Percentiles rank a stretch among this genome's conserved stretches.
These are phyloP conservation scores for Cryptosporidium meleagridis DNA, from an alignment of 169 alveolate genomes.

Conservation along the genomic window DNA sequence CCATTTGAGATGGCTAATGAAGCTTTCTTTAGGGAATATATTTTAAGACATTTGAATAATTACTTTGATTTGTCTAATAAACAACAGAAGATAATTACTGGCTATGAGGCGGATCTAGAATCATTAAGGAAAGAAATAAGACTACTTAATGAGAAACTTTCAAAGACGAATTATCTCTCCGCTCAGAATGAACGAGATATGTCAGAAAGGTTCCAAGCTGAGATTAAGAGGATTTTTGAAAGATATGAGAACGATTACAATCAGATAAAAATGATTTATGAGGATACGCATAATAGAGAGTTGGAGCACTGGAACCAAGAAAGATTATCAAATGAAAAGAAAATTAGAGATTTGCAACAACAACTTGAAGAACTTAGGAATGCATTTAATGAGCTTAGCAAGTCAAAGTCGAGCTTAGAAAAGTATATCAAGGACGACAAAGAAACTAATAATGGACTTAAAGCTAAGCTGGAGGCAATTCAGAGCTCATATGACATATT, in stretches of 20 bases:
- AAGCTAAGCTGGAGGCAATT: constrained; percentile 30
- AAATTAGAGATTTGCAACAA: constrained; percentile 17
- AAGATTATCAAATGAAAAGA: constrained; percentile 19
- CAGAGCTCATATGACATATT: constrained; percentile 11
- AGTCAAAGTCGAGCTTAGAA: constrained; percentile 44
- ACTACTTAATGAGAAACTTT: constrained; percentile 8
- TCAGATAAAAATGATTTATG: constrained; percentile 27
- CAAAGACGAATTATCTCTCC: constrained; percentile 27
- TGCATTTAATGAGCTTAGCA: constrained; percentile 9
- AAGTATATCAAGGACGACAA: constrained; percentile 18
- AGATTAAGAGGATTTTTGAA: constrained; percentile 25
- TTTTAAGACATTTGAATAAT: constrained; percentile 26
- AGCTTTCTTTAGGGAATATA: constrained; percentile 21
- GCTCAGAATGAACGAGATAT: constrained; percentile 33
- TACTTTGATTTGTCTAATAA: constrained; percentile 37
- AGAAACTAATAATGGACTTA: constrained; percentile 5
- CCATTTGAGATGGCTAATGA: constrained; percentile 64
- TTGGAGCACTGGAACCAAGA: constrained; percentile 61
- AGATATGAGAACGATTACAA: constrained; percentile 18
- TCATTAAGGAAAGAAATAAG: constrained; percentile 3
- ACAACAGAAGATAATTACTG: constrained; percentile 12
- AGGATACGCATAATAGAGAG: not conserved
- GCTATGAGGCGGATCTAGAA: constrained; percentile 18
- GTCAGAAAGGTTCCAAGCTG: constrained; percentile 33
- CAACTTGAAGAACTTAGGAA: constrained; percentile 23